Evolutionary conservation across 345 rosid genomes (phyloP), one percentile per base, ranked within the genome.

Genomic region (Salix suchowensis): DNA sequence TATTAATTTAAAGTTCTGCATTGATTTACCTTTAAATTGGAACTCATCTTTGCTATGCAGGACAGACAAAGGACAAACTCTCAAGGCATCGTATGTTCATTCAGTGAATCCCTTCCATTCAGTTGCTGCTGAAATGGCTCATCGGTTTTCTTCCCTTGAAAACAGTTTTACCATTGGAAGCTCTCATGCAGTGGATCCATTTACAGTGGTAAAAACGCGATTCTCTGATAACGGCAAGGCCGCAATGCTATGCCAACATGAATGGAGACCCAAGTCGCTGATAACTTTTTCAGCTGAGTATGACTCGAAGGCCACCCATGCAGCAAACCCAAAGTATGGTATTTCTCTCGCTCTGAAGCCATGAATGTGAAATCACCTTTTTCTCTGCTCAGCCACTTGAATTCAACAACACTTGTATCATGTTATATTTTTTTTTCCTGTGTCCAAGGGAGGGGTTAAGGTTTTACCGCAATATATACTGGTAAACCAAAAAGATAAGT

Each of bases 221-320:
- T 77, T 90, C 36, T 88, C 90, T 5, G 78, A 86, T 85, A 88
- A 62, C 19, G 96, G 96, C 42, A 91, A 83, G 85, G 87, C 82
- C 73, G 94, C 88, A 19, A 77, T 90, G 86, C 85, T 87, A 18
- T 85, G 81, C 72, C 94, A 93, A 79, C 88, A 80, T 37, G 94
- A 89, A 77, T 93, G 97, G 97, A 89, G 96, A 84, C 92, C 92
- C 1, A 91, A 88, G 72, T 93, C 97, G 3, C 85, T 86, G 26
- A 46, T 90, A 30, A 93, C 91, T 0, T 54, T 93, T 50, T 93
- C 97, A 4, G 92, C 91, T 0, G 97, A 93, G 83, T 87, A 84
- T 42, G 96, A 93, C 78, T 74, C 92, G 1, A 90, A 88, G 80
- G 80, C 89, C 70, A 74, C 76, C 64, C 82, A 79, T 76, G 83